These are phyloP conservation scores for Colletotrichum sp. DNA, from an alignment of 2,329 filamentous ascomycete species.

Conservation along the genomic window DNA sequence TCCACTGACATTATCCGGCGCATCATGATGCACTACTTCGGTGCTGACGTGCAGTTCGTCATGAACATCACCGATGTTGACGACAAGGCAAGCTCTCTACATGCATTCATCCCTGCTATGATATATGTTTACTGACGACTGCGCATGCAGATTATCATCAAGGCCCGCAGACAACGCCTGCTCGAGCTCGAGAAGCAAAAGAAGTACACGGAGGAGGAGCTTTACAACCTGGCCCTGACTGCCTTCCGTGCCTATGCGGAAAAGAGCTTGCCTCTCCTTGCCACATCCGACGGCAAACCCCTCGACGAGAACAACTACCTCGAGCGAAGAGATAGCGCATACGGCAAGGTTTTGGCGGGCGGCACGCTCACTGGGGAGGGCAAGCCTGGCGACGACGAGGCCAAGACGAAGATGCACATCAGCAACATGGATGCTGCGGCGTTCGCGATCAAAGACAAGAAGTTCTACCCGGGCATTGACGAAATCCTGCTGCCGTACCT, in stretches of 20 bases:
- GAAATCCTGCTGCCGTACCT: slow-evolving; percentile 83
- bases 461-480: slow-evolving; percentile 61
- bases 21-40: slow-evolving; percentile 83
- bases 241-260: slow-evolving; percentile 63
- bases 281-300: slow-evolving; percentile 42
- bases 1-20: slow-evolving; percentile 87
- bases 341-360: slow-evolving; percentile 60
- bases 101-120: too few relatives aligned
- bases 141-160: slow-evolving; percentile 57
- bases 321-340: slow-evolving; percentile 54
- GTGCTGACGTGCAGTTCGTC: slow-evolving; percentile 82
- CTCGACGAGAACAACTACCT: slow-evolving; percentile 57
- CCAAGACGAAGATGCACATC: slow-evolving; percentile 90
- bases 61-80: slow-evolving; percentile 94
- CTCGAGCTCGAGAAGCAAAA: slow-evolving; percentile 83
- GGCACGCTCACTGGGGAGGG: slow-evolving; percentile 61
- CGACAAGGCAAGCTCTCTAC: slow-evolving; percentile 61
- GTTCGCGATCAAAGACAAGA: slow-evolving; percentile 50
- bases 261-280: slow-evolving; percentile 58
- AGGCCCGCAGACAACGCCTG: slow-evolving; percentile 77
- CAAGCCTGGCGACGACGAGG: slow-evolving; percentile 76
- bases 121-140: neutral
- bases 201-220: slow-evolving; percentile 50
- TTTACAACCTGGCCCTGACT: slow-evolving; percentile 50
- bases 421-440: slow-evolving; percentile 63